These are phyloP conservation scores for Centella asiatica DNA, from an alignment of 129 eudicot genomes.

Conservation along the genomic window DNA sequence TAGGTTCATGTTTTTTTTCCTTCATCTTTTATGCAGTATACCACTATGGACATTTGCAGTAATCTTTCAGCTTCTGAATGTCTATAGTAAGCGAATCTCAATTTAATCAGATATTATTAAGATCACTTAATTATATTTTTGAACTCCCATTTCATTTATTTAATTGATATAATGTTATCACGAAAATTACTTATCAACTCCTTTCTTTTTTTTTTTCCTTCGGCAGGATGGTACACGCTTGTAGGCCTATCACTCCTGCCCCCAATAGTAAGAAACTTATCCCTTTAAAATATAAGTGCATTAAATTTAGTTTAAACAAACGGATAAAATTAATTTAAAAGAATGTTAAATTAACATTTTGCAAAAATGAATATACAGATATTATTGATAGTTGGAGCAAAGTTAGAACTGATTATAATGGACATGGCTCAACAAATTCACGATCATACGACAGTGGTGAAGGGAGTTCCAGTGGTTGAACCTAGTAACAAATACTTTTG, in stretches of 20 bases:
- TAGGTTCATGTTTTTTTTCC: not conserved
- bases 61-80: constrained; percentile 44
- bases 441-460: constrained; percentile 52
- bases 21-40: constrained; percentile 29
- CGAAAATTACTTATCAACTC: no score
- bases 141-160: no score
- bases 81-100: constrained; percentile 32
- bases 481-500: constrained; percentile 63
- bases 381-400: constrained; percentile 58
- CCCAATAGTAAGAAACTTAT: constrained; percentile 34
- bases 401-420: constrained; percentile 63
- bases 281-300: not conserved
- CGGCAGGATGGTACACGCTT: constrained; percentile 69
- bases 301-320: not conserved
- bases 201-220: not conserved
- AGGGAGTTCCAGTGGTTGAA: constrained; percentile 69
- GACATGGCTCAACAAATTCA: constrained; percentile 77
- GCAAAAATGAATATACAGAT: constrained; percentile 33
- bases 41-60: constrained; percentile 61
- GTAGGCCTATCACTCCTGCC: constrained; percentile 55
- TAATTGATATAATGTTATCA: not conserved
- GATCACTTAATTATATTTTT: not conserved
- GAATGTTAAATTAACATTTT: not conserved
- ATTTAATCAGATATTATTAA: not conserved
- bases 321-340: no score